phyloP scores from a whole-genome alignment of 805 yeast genomes.

The fission yeast (Schizosaccharomyces pombe) region ASM294v3 CU329670.1:4574501-4575000 shows the following conservation, averaged over 20 bases:
- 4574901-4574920: too few relatives aligned
- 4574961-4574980: too few relatives aligned
- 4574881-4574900: too few relatives aligned
- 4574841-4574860: neutral
- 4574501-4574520: neutral
- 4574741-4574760: neutral
- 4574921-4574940: too few relatives aligned
- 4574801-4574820: neutral
- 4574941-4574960: too few relatives aligned
- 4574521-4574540: neutral
- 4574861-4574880: too few relatives aligned
- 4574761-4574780: neutral
- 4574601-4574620: slow-evolving; percentile 11
- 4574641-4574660: slow-evolving; percentile 8
- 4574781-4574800: neutral
- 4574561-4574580: slow-evolving; percentile 7
- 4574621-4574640: slow-evolving; percentile 5
- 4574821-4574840: neutral
- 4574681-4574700: slow-evolving; percentile 7
- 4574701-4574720: slow-evolving; percentile 2
- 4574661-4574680: slow-evolving; percentile 7
- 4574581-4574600: slow-evolving; percentile 9
- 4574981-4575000: too few relatives aligned
- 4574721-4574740: neutral
- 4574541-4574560: slow-evolving; percentile 7